phyloP scores from a whole-genome alignment of 345 rosid genomes.

The Laguncularia racemosa region DNA sequence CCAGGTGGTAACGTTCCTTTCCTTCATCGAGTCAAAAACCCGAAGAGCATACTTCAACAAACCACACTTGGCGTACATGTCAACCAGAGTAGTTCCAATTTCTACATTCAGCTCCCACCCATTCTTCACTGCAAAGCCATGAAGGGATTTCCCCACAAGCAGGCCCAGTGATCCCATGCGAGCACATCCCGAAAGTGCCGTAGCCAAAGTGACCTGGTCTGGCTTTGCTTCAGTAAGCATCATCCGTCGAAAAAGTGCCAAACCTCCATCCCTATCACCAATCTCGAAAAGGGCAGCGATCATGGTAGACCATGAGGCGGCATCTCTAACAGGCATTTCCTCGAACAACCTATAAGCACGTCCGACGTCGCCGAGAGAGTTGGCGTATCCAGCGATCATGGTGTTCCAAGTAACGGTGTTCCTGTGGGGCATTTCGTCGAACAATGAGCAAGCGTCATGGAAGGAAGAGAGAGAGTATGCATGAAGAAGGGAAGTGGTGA shows the following conservation, averaged over 20 bases:
- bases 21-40: slow-evolving; percentile 32
- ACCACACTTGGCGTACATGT: slow-evolving; percentile 51
- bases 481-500: slow-evolving; percentile 35
- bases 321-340: slow-evolving; percentile 30
- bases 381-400: slow-evolving; percentile 47
- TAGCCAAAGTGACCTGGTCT: slow-evolving; percentile 35
- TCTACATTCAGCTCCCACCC: slow-evolving; percentile 30
- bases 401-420: slow-evolving; percentile 50
- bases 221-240: slow-evolving; percentile 23
- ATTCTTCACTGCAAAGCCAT: slow-evolving; percentile 40
- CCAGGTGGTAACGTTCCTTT: slow-evolving; percentile 47
- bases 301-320: slow-evolving; percentile 46
- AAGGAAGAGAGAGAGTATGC: slow-evolving; percentile 32
- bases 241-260: slow-evolving; percentile 47
- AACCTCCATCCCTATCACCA: slow-evolving; percentile 29
- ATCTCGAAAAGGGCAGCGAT: slow-evolving; percentile 40
- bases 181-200: slow-evolving; percentile 43
- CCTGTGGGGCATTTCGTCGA: slow-evolving; percentile 42
- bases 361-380: slow-evolving; percentile 20
- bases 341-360: slow-evolving; percentile 33
- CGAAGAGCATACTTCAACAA: slow-evolving; percentile 21
- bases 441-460: slow-evolving; percentile 33
- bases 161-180: slow-evolving; percentile 25
- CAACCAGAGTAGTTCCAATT: slow-evolving; percentile 34
- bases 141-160: slow-evolving; percentile 39